phyloP scores from a whole-genome alignment of 306 rosid species.

The Hippophae rhamnoides region DNA sequence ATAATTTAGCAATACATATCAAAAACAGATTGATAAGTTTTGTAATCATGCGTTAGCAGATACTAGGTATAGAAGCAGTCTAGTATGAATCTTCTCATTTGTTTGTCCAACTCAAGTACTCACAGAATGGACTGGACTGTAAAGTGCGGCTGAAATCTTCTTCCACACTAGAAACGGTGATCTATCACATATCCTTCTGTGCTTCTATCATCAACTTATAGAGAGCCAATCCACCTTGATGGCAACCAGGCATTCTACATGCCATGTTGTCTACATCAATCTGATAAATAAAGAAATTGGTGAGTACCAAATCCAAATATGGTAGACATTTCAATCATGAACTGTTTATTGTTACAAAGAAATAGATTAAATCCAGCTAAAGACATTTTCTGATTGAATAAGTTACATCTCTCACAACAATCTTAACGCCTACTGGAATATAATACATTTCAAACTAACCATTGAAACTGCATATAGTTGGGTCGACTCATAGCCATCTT shows the following conservation, averaged over 20 bases:
- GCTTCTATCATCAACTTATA: conserved; percentile 64
- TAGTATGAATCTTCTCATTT: background rate
- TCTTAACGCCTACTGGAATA: background rate
- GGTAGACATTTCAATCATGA: background rate
- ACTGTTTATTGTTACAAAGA: background rate
- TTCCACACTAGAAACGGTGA: conserved; percentile 10
- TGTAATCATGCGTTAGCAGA: background rate
- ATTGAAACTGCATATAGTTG: conserved; percentile 61
- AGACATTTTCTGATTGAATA: background rate
- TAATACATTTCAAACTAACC: conserved; percentile 39
- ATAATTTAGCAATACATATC: background rate
- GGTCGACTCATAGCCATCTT: conserved; percentile 91
- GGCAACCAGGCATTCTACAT: conserved; percentile 90
- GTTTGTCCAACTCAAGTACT: background rate
- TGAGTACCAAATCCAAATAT: conserved; percentile 16
- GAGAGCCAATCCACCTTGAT: conserved; percentile 75
- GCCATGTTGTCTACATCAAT: conserved; percentile 58
- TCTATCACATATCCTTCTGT: conserved; percentile 32
- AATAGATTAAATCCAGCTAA: background rate
- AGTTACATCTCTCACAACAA: conserved; percentile 3
- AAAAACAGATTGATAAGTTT: background rate
- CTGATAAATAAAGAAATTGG: conserved; percentile 39
- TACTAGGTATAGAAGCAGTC: background rate
- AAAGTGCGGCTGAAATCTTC: conserved; percentile 6
- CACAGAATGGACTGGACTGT: conserved; percentile 1